Percentiles rank a stretch among this genome's conserved stretches.
Evolutionary conservation across 2,329 filamentous ascomycete species (phyloP).

Genomic region (Cladosporium sphaerospermum): DNA sequence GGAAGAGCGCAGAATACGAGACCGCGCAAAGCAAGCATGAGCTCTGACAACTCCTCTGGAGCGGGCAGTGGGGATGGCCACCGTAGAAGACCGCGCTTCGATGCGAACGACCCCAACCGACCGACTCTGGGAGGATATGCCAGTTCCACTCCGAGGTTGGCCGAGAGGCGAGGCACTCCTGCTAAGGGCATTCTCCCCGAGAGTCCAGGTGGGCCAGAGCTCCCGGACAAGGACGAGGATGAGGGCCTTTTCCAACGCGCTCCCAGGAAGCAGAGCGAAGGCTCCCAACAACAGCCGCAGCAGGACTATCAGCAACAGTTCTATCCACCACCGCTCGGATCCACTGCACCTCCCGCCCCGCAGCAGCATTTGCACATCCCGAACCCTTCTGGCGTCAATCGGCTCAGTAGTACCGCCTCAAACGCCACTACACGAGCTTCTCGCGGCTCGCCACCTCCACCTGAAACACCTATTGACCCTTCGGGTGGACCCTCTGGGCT

Average conservation of each 20-base stretch:
- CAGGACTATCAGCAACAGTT: slow-evolving; percentile 47
- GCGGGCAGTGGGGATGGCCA: slow-evolving; percentile 17
- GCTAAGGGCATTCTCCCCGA: slow-evolving; percentile 73
- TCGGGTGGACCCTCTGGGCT: slow-evolving; percentile 18
- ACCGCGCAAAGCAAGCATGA: slow-evolving; percentile 26
- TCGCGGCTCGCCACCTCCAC: slow-evolving; percentile 87
- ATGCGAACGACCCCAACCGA: slow-evolving; percentile 43
- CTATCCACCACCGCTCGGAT: slow-evolving; percentile 48
- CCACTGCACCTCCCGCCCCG: slow-evolving; percentile 16
- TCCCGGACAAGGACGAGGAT: slow-evolving; percentile 64
- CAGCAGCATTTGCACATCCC: slow-evolving; percentile 43
- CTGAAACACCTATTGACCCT: slow-evolving; percentile 73
- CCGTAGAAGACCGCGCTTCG: slow-evolving; percentile 37
- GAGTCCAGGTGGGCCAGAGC: slow-evolving; percentile 64
- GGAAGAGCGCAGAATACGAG: slow-evolving; percentile 14
- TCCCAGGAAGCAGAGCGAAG: slow-evolving; percentile 34
- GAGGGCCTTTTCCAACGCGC: slow-evolving; percentile 64
- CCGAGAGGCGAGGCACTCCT: slow-evolving; percentile 73
- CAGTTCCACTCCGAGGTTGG: slow-evolving; percentile 47
- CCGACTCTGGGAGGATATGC: slow-evolving; percentile 43
- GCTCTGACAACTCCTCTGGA: slow-evolving; percentile 23
- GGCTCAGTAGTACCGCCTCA: slow-evolving; percentile 75
- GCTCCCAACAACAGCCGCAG: slow-evolving; percentile 10
- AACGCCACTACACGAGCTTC: slow-evolving; percentile 88
- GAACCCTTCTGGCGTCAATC: slow-evolving; percentile 50